phyloP scores from a whole-genome alignment of 495 filamentous ascomycete genomes.

The Penicillium pancosmium region DNA sequence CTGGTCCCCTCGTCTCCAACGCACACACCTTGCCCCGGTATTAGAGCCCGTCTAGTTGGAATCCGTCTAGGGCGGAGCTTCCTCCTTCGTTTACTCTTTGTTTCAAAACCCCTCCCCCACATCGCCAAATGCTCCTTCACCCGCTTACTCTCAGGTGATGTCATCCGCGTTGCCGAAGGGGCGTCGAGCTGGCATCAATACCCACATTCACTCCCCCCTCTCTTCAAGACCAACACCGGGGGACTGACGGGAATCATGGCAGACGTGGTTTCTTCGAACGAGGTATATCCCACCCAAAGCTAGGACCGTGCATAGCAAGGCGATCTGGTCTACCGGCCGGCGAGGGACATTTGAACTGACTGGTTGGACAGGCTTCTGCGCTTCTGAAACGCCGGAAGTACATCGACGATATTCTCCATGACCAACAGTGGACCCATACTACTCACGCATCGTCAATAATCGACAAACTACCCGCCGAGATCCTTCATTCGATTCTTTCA shows the following conservation, averaged over 20 bases:
- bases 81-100: not conserved
- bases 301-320: not conserved
- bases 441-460: conserved; percentile 27
- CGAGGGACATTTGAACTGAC: not conserved
- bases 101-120: not conserved
- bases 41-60: conserved; percentile 1
- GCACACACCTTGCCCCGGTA: conserved; percentile 7
- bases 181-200: conserved; percentile 7
- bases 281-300: not conserved
- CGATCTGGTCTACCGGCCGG: not conserved
- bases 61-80: not conserved
- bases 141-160: conserved; percentile 22
- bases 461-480: conserved; percentile 60
- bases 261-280: not conserved
- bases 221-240: not conserved
- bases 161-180: conserved; percentile 21
- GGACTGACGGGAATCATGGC: conserved; percentile 8
- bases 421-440: not conserved
- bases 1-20: conserved; percentile 1
- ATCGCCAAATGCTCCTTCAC: conserved; percentile 12
- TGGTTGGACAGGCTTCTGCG: conserved; percentile 2
- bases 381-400: conserved; percentile 5
- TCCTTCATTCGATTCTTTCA: conserved; percentile 62
- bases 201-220: not conserved
- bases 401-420: conserved; percentile 19